phyloP scores from a whole-genome alignment of 192 early-diverging fungal species.

The Coemansia sp. region DNA sequence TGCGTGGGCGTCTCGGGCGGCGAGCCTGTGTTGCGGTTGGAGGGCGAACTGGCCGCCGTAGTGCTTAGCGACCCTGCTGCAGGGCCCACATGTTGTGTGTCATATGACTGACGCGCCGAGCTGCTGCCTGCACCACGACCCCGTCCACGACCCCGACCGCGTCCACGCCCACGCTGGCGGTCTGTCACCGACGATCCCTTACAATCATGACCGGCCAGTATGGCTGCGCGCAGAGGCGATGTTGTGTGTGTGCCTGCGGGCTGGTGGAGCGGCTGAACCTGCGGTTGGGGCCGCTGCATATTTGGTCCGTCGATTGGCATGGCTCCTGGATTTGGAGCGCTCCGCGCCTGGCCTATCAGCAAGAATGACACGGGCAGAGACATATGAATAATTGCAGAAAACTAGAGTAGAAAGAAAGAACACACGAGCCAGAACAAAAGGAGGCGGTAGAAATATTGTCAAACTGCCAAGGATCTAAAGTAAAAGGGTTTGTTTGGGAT shows the following conservation, averaged over 20 bases:
- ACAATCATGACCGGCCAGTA: neutral
- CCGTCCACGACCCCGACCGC: slow-evolving; percentile 24
- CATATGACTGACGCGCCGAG: neutral
- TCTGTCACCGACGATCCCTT: neutral
- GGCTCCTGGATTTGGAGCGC: slow-evolving; percentile 11
- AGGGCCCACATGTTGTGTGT: neutral
- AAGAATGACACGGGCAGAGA: slow-evolving; percentile 31
- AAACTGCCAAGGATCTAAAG: neutral
- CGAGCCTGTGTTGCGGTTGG: neutral
- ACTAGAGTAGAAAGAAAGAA: neutral
- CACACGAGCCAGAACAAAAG: neutral
- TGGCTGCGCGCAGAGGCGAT: slow-evolving; percentile 2
- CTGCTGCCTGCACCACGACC: slow-evolving; percentile 9
- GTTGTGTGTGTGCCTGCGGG: neutral
- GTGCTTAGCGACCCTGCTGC: slow-evolving; percentile 1
- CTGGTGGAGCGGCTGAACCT: slow-evolving; percentile 9
- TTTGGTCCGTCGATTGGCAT: slow-evolving; percentile 5
- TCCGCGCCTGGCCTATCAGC: slow-evolving; percentile 21
- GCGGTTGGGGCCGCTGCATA: neutral
- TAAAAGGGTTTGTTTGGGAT: too few species aligned
- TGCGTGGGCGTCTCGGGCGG: neutral
- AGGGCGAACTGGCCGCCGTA: neutral
- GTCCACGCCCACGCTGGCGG: slow-evolving; percentile 5
- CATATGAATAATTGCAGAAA: slow-evolving; percentile 14
- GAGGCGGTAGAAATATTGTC: neutral